Evolutionary conservation across 2,329 filamentous ascomycete genomes (phyloP), one percentile per base, ranked within the genome.

Genomic region (Cryphonectria carpinicola): DNA sequence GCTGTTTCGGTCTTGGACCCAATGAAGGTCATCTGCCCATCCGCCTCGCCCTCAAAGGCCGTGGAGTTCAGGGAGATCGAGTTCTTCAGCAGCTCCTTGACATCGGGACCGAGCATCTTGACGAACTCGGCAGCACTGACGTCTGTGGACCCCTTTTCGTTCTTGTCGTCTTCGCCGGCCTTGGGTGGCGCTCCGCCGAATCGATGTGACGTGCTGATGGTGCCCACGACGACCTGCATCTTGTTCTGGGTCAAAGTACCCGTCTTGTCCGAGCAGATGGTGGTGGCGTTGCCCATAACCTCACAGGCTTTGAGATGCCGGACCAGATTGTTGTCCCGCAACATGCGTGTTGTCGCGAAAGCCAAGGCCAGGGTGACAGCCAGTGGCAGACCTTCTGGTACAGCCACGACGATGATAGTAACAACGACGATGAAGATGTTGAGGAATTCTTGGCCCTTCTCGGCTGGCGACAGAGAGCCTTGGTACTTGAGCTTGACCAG

Each of bases 1-100:
- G 92, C 91, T 5, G 91, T 92, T 78, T 94, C 92, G 0, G 92
- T 94, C 83, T 94, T 94, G 76, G 91, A 93, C 62, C 92, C 92
- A 74, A 94, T 90, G 71, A 92, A 94, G 1, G 87, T 88, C 74
- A 84, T 84, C 66, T 85, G 80, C 19, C 91, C 90, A 46, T 92
- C 87, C n/a, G 89, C 87, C 28, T 93, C 89, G 61, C 91, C 90
- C 78, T 94, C 91, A 72, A 94, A 94, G 0, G 92, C 92, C 0
- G 92, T 94, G 0, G 92, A 93, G 79, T 91, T 91, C 72, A 90
- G 81, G 19, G 86, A 82, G 73, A 90, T 88, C 2, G 89, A 91
- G 76, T 89, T 85, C 67, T 87, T 77, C 14, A 91, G 79, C 43
- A 91, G 74, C 3, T 87, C 84, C 77, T 85, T 87, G 61, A 86